Evolutionary conservation across 768 basidiomycete species (phyloP).

Genomic region (Leccinum obscurum): DNA sequence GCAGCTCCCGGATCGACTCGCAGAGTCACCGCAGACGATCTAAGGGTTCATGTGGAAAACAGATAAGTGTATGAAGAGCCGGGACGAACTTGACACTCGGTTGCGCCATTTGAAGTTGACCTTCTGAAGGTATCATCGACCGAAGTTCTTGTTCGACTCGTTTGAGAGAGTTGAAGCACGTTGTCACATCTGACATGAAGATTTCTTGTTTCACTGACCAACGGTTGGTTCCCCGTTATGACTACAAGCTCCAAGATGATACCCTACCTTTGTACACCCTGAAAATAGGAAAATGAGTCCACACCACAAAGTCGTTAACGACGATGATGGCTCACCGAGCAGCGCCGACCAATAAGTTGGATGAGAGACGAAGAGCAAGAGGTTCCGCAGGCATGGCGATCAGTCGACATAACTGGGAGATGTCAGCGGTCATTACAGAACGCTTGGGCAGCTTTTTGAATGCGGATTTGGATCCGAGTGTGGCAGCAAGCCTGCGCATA

Average conservation of each 20-base stretch:
- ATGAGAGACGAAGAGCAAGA: conserved; percentile 81
- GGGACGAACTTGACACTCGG: conserved; percentile 56
- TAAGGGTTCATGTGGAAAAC: conserved; percentile 22
- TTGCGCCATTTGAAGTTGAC: conserved; percentile 71
- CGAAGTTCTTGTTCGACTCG: conserved; percentile 72
- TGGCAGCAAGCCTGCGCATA: conserved; percentile 78
- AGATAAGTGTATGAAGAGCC: background rate
- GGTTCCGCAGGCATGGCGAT: conserved; percentile 86
- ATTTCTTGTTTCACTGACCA: conserved; percentile 78
- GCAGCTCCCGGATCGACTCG: conserved; percentile 49
- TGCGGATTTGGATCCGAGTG: conserved; percentile 82
- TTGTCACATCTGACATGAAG: conserved; percentile 76
- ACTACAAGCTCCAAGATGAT: background rate
- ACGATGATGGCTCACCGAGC: conserved; percentile 57
- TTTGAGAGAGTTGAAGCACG: conserved; percentile 75
- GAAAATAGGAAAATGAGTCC: conserved; percentile 3
- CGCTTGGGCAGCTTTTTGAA: conserved; percentile 82
- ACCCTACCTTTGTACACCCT: conserved; percentile 51
- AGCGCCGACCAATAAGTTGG: conserved; percentile 87
- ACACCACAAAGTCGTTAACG: background rate
- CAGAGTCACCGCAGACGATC: conserved; percentile 53
- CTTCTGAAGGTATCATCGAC: conserved; percentile 42
- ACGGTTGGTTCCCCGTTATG: background rate
- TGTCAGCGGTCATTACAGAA: conserved; percentile 84
- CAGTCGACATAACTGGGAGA: conserved; percentile 74